phyloP scores from a whole-genome alignment of 2,329 filamentous ascomycete species.

The Apiospora aurea region DNA sequence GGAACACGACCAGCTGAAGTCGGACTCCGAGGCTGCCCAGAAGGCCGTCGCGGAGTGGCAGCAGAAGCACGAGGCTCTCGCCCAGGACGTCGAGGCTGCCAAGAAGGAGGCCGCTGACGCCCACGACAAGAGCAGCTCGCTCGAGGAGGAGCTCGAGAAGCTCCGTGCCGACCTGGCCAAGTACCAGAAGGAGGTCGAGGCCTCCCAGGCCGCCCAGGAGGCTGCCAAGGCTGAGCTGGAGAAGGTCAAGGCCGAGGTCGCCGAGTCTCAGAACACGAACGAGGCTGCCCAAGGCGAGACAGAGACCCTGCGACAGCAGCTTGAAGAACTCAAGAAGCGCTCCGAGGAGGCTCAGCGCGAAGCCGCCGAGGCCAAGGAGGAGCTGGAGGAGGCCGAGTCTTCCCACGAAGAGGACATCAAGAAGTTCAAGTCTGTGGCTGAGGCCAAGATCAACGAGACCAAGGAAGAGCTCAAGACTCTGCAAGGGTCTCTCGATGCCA shows the following conservation, averaged over 20 bases:
- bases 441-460: constrained; percentile 42
- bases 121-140: constrained; percentile 31
- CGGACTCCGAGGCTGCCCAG: constrained; percentile 42
- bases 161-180: constrained; percentile 39
- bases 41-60: constrained; percentile 39
- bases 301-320: constrained; percentile 28
- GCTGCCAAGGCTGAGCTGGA: constrained; percentile 35
- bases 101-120: constrained; percentile 33
- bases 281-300: constrained; percentile 36
- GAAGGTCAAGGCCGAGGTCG: constrained; percentile 28
- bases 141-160: constrained; percentile 36
- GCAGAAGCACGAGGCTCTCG: constrained; percentile 33
- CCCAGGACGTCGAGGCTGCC: constrained; percentile 35
- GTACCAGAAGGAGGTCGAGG: constrained; percentile 36
- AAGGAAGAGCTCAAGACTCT: constrained; percentile 39
- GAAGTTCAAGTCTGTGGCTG: constrained; percentile 42
- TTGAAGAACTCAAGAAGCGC: constrained; percentile 38
- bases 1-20: constrained; percentile 33
- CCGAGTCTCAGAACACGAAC: constrained; percentile 36
- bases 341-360: constrained; percentile 41
- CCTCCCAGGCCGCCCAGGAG: constrained; percentile 33
- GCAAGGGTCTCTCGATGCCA: constrained; percentile 40
- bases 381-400: constrained; percentile 34
- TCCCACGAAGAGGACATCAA: constrained; percentile 34
- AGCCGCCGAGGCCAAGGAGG: constrained; percentile 41